Base-by-base conservation (phyloP, 257 asterid genomes). In the Primulina huaijiensis region DNA sequence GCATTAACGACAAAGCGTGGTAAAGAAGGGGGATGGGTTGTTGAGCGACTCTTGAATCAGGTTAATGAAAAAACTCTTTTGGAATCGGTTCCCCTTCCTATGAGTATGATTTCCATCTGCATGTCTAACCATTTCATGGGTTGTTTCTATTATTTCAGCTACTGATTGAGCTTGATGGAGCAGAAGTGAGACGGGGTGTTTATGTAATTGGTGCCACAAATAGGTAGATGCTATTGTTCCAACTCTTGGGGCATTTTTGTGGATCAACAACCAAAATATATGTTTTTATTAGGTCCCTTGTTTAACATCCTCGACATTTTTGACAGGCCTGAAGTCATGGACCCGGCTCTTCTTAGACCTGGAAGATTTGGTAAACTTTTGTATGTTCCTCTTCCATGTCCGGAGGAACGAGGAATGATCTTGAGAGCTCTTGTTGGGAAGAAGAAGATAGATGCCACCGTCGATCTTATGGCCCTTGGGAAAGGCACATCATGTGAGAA, bases 131-230 rank as follows among this genome's bases (percentile, higher is more conserved):
- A 61, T 64, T 23, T 60, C 77, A 72, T 74, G 29, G 50, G 38
- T 59, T 0, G 30, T 56, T 56, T 81, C 62, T 29, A 62, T 75
- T 63, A 19, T 75, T 84, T 82, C 86, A 90, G 98, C 80, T 93
- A 38, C 83, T 93, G 75, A 72, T 86, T 79, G 98, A 90, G 80
- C 85, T 90, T 61, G 96, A 88, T 52, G 98, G 98, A 31, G 90
- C 88, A 35, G 98, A 89, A 61, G 81, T 84, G 38, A 80, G 96
- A 66, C 77, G 62, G 62, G 96, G 92, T 33, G 92, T 93, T 73
- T 90, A 74, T 76, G 89, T 93, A 43, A 87, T 90, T 72, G 96
- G 98, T 61, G 97, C 98, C 65, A 90, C 97, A 64, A 93, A 93
- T 82, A 87, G 98, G 96, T 92, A 68, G 17, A 11, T 7, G 62